Base-by-base conservation (phyloP, 306 rosid species). In the Gynostemma pentaphyllum region DNA sequence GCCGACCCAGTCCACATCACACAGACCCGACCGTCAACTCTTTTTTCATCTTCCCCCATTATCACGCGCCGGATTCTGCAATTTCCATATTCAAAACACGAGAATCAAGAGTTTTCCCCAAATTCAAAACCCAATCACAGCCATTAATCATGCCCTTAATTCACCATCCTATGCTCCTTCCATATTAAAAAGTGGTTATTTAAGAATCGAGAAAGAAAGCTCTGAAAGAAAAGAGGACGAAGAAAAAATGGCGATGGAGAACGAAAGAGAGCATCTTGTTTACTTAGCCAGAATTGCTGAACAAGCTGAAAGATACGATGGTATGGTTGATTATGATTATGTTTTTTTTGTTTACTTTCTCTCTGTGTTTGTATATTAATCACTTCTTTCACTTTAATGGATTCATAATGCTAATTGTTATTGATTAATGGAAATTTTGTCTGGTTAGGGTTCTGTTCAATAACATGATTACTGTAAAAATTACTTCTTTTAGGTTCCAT, bases 251-350 rank as follows among this genome's bases (percentile, higher is more conserved):
- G 72, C 66, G 41, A 72, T 72, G 81, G 74, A 74, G 74, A 70
- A 41, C 14, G 79, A 67, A 47, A 78, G 76, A 22, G 71, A 78
- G 62, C 69, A 56, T 0, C 71, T 22, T 15, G 82, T 63, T 24
- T 78, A 74, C 74, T 42, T 42, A 57, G 83, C 83, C 21, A 75
- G 66, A 45, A 80, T 79, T 62, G 68, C 75, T 0, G 80, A 75
- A 41, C 80, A 75, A 69, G 76, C 80, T 16, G 84, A 75, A 54
- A 72, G 84, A 79, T 72, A 79, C 12, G 81, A 69, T n/a, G 81
- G 84, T 72, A 73, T 39, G 5, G 0, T 41, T 4, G 2, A 1
- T 37, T 0, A 39, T n/a, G n/a, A 21, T 29, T 5, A 0, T 39
- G 37, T 39, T 23, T 8, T 0, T 45, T 2, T 29, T 9, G 9